phyloP scores from a whole-genome alignment of 805 yeast species.

The Ogataea neopini region DNA sequence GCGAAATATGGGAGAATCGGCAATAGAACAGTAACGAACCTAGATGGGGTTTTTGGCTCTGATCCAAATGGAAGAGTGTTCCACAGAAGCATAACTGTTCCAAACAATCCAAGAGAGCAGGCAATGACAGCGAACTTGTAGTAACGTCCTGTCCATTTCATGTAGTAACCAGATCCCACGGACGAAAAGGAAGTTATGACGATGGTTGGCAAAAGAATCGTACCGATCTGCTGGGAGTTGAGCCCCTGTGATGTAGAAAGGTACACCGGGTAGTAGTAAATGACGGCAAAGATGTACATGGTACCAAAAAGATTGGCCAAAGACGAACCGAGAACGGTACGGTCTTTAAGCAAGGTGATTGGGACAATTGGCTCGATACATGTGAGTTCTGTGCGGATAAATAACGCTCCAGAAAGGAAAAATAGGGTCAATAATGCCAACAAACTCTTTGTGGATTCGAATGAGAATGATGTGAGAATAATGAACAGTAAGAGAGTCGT shows the following conservation, averaged over 20 bases:
- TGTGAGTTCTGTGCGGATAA: conserved; percentile 25
- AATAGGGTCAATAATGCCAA: conserved; percentile 30
- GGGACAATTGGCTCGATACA: conserved; percentile 62
- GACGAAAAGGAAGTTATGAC: conserved; percentile 60
- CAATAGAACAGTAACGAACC: conserved; percentile 45
- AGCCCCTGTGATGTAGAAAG: conserved; percentile 55
- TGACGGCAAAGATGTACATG: conserved; percentile 46
- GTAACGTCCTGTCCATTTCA: conserved; percentile 65
- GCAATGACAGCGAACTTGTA: conserved; percentile 45
- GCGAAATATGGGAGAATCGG: conserved; percentile 55
- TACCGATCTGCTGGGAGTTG: conserved; percentile 58
- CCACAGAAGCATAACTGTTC: conserved; percentile 32
- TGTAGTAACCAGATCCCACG: conserved; percentile 61
- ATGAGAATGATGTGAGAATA: conserved; percentile 39
- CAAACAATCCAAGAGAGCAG: conserved; percentile 46
- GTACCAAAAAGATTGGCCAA: conserved; percentile 62
- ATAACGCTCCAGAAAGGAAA: conserved; percentile 9
- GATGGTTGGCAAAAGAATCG: conserved; percentile 60
- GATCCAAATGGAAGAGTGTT: conserved; percentile 26
- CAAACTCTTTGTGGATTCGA: conserved; percentile 44
- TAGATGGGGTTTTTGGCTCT: conserved; percentile 13
- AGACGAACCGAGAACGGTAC: conserved; percentile 65
- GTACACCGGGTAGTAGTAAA: conserved; percentile 64
- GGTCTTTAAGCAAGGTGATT: conserved; percentile 49
- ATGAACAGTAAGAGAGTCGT: conserved; percentile 34